Conservation (phyloP, 176 grass and related monocot species). For the Hordeum marinum region DNA sequence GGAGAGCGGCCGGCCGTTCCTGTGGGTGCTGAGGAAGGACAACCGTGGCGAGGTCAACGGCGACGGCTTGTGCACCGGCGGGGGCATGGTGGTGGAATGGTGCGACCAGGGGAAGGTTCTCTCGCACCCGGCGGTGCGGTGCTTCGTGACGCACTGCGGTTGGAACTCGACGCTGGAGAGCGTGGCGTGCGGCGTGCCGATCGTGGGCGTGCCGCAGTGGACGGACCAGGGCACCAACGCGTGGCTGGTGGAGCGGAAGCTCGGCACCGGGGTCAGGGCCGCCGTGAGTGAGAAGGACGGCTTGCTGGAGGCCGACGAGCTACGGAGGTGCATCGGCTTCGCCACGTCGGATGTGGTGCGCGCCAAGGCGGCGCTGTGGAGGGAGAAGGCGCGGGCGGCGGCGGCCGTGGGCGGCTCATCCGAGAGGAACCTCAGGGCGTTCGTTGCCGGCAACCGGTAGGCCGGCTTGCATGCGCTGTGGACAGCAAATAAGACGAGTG, state of each 20-base stretch:
- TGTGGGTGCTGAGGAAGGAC: constrained; percentile 74
- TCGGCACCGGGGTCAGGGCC: constrained; percentile 57
- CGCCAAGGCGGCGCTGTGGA: constrained; percentile 48
- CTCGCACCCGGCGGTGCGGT: constrained; percentile 51
- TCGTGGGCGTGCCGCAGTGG: constrained; percentile 60
- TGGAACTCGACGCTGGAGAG: constrained; percentile 76
- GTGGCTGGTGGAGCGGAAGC: constrained; percentile 43
- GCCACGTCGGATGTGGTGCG: constrained; percentile 42
- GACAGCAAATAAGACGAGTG: background rate
- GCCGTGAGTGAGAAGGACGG: constrained; percentile 30
- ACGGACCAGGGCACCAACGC: constrained; percentile 72
- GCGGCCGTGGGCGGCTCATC: constrained; percentile 36
- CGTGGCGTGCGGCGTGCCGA: constrained; percentile 51
- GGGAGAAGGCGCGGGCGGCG: constrained; percentile 33
- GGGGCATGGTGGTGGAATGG: constrained; percentile 70
- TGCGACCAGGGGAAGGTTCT: constrained; percentile 67
- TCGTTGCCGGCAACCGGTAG: constrained; percentile 2
- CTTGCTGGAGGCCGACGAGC: constrained; percentile 48
- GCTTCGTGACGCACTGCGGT: constrained; percentile 82
- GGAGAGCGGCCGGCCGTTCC: constrained; percentile 39
- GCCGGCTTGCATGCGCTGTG: background rate
- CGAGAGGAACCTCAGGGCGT: constrained; percentile 46
- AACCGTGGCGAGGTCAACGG: constrained; percentile 22
- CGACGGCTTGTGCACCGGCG: background rate
- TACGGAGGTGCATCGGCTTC: constrained; percentile 44